phyloP scores from a whole-genome alignment of 2,329 filamentous ascomycete genomes.

The Cladophialophora psammophila region DNA sequence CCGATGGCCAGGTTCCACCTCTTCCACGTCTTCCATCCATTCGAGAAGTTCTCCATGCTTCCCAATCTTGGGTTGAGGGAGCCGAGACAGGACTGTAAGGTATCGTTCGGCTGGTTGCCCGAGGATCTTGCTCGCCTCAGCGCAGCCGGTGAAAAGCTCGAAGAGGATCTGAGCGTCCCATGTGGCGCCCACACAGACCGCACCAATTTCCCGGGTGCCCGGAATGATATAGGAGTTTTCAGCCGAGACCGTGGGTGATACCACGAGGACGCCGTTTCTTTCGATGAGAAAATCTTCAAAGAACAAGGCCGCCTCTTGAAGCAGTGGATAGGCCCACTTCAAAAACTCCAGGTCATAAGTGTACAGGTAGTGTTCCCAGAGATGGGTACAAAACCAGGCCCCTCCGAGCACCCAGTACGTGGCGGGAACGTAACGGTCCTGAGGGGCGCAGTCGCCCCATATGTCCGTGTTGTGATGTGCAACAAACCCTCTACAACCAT shows the following conservation, averaged over 20 bases:
- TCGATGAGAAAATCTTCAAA: constrained; percentile 44
- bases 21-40: constrained; percentile 46
- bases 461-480: constrained; percentile 66
- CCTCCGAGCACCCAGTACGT: constrained; percentile 51
- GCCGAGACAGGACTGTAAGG: constrained; percentile 5
- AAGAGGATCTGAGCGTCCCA: constrained; percentile 58
- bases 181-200: constrained; percentile 46
- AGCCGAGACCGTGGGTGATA: constrained; percentile 44
- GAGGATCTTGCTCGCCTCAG: constrained; percentile 30
- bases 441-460: constrained; percentile 64
- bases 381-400: constrained; percentile 68
- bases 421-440: constrained; percentile 54
- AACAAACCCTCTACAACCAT: constrained; percentile 64
- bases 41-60: constrained; percentile 44
- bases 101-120: constrained; percentile 35
- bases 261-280: constrained; percentile 34
- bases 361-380: constrained; percentile 65
- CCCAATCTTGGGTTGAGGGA: constrained; percentile 16
- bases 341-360: constrained; percentile 44
- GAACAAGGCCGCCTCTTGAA: constrained; percentile 45
- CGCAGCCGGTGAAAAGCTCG: constrained; percentile 49
- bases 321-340: constrained; percentile 38
- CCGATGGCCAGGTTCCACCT: constrained; percentile 55
- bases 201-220: constrained; percentile 10
- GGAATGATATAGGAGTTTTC: constrained; percentile 44